Base-by-base conservation (phyloP, 148 eudicot genomes). In the Selenicereus undatus region DNA sequence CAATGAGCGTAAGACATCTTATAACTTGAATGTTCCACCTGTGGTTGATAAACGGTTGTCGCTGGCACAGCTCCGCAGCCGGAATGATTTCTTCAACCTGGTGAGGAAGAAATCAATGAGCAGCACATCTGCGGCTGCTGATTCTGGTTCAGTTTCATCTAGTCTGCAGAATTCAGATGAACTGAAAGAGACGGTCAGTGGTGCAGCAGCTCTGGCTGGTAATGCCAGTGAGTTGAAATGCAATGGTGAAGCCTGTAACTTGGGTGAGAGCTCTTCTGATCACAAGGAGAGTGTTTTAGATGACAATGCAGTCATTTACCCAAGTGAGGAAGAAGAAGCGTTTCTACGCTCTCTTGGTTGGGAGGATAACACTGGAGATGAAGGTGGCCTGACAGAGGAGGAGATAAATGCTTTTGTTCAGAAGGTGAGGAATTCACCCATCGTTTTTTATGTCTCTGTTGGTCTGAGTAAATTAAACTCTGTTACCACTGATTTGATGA, bases 261-360 rank as follows among this genome's bases (percentile, higher is more conserved):
- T 78, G 54, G 48, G 73, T 71, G 83, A 83, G 22, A 76, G 73
- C 8, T 79, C 76, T 64, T 32, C 77, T 64, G 83, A 75, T 48
- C 56, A 54, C 16, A 82, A 76, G 80, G 89, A 88, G 80, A 82
- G 75, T 75, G 82, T 76, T 73, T 45, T 35, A 42, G 26, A 42
- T 39, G 75, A 72, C 4, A 42, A 84, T 72, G 88, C 84, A 76
- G 76, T 79, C 27, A 68, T 83, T 65, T 69, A 82, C 78, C 85
- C 90, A 3, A 86, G 85, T 70, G 98, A 91, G 82, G 94, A 92
- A 81, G 98, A 92, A 87, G 90, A 85, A 82, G 90, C 89, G 1
- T 92, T 94, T 80, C 90, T 94, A 69, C 92, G 91, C 71, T 90
- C 95, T 79, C 92, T 94, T 85, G 98, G 98, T 69, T 94, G 98